Conservation (phyloP, 2,329 filamentous ascomycete genomes). For the Fusarium sambucinum region DNA sequence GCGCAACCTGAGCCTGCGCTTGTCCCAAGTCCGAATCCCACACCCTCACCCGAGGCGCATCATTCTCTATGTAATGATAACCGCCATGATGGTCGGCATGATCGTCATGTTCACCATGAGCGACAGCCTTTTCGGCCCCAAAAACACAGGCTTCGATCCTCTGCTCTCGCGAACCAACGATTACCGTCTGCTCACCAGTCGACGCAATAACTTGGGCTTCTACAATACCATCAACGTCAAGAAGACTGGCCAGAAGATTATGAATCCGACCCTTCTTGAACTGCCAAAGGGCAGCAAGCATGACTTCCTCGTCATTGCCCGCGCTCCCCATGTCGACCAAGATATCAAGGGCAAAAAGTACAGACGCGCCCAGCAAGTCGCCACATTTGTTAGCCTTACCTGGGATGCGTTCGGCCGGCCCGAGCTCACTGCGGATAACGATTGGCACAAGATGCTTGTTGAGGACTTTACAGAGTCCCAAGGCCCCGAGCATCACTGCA, state of each 20-base stretch:
- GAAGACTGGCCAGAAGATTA: constrained; percentile 41
- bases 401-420: constrained; percentile 39
- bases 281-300: constrained; percentile 39
- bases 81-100: constrained; percentile 28
- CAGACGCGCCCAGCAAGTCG: constrained; percentile 38
- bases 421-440: constrained; percentile 31
- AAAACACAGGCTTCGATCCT: constrained; percentile 26
- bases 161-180: constrained; percentile 40
- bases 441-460: constrained; percentile 42
- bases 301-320: constrained; percentile 40
- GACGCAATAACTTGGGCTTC: constrained; percentile 38
- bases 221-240: constrained; percentile 42
- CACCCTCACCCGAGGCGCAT: constrained; percentile 39
- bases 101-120: constrained; percentile 22
- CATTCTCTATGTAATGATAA: constrained; percentile 24
- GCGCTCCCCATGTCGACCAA: constrained; percentile 38
- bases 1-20: constrained; percentile 23
- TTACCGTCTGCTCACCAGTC: constrained; percentile 37
- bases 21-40: constrained; percentile 15
- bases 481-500: constrained; percentile 43
- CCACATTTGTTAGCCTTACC: constrained; percentile 38
- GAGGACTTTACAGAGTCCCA: constrained; percentile 35
- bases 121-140: background rate
- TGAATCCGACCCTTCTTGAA: constrained; percentile 42
- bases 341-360: constrained; percentile 41